Evolutionary conservation across 441 rosid species (phyloP), one percentile per base, ranked within the genome.

Genomic region (Syzygium malaccense): DNA sequence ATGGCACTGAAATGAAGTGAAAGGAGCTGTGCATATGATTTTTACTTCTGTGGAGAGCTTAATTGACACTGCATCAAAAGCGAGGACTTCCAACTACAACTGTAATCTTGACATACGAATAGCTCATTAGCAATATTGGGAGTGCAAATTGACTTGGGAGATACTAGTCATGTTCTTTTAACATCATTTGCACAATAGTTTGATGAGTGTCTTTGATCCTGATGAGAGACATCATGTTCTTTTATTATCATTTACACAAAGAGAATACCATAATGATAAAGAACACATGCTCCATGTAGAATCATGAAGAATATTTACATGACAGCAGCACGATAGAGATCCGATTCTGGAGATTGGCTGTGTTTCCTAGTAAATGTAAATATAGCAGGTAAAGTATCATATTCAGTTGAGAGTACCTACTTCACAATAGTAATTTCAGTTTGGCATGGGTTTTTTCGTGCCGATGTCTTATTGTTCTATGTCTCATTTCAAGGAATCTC

Each of bases 261-360:
- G 62, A 57, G 62, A 57, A 25, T 57, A 57, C 62, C n/a, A 57
- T 6, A 57, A 57, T 57, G 62, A 25, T 25, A 2, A 4, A 23
- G 28, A 23, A 57, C 28, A 57, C 25, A 30, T 32, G 41, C 75
- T 0, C 0, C 23, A 17, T 30, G 2, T 64, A 30, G 41, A 66
- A 32, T 0, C 30, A 4, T 66, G 75, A 30, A 64, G 33, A 66
- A 66, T 66, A 17, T 2, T 17, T 17, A 14, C 45, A 1, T 13
- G 32, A 60, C 0, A 0, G 32, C 18, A 8, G 78, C 41, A 32
- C 0, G 25, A 4, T 6, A 30, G 0, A 18, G 78, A 66, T 32
- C 2, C 0, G 45, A 9, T 4, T 66, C 14, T 66, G 13, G 2
- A 32, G 45, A 66, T 66, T 25, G 0, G 15, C 25, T 0, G 0